Base-by-base conservation (phyloP, 2,329 filamentous ascomycete genomes). In the Aspergillus clavatus region DNA sequence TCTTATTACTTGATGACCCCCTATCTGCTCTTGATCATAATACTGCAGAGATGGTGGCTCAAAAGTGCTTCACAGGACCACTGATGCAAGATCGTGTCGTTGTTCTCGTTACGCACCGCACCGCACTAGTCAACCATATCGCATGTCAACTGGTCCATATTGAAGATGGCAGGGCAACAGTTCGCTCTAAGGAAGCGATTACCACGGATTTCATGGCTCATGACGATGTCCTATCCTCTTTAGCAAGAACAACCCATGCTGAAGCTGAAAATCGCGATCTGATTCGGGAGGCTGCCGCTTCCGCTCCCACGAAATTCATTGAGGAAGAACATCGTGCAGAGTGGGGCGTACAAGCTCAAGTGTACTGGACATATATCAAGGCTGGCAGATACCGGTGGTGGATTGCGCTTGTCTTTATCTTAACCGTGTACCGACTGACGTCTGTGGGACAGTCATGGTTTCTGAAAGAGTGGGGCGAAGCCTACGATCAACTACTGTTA, bases 341-440 rank as follows among this genome's bases (percentile, higher is more conserved):
- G 48, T 89, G 89, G 14, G 82, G 86, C 1, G 86, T 95, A 1
- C 80, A 89, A 56, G 70, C 81, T 8, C 76, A 76, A 5, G 83
- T 95, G 0, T 95, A 95, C 60, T 89, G 86, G 82, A 81, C 83
- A 51, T 95, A 95, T 54, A 82, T 95, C 68, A 86, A 82, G 64
- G 87, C 89, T 4, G 89, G 89, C 2, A 84, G 81, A 10, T 72
- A 90, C 36, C 74, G 73, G 45, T 88, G 83, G 73, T 95, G 89
- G 89, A 63, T 70, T 3, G 57, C 81, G 1, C 74, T 90, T 2
- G 71, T 91, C 3, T 26, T 80, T 1, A 71, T 83, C 10, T 80
- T 90, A 47, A 65, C 78, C 5, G 31, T 82, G 0, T 87, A 82
- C 56, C 82, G 89, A 5, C 59, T 82, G 10, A 69, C 80, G 14